These are phyloP conservation scores for Linum usitatissimum DNA, from an alignment of 345 rosid species.

Conservation along the genomic window DNA sequence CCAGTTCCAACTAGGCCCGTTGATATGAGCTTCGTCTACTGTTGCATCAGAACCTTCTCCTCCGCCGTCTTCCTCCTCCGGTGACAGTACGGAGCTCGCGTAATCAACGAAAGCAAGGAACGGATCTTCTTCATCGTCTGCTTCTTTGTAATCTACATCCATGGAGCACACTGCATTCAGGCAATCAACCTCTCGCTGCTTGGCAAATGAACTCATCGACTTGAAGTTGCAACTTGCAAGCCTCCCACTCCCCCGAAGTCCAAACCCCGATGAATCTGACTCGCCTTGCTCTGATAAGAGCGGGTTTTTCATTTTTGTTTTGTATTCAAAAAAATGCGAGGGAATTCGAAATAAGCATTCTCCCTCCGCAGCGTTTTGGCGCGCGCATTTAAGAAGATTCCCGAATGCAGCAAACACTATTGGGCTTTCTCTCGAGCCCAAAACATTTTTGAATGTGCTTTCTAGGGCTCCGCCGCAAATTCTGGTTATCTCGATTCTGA, in stretches of 20 bases:
- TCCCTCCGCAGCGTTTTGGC: background rate
- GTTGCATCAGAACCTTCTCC: constrained; percentile 10
- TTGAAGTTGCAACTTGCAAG: too few species aligned
- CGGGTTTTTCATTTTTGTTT: background rate
- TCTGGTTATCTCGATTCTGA: background rate
- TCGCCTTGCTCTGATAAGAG: background rate
- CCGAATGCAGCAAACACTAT: too few species aligned
- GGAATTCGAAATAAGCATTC: background rate
- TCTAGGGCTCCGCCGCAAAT: background rate
- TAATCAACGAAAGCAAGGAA: constrained; percentile 71
- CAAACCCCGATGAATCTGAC: background rate
- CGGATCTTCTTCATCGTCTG: constrained; percentile 32
- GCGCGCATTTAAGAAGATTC: background rate
- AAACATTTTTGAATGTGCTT: background rate
- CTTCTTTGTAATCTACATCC: constrained; percentile 24
- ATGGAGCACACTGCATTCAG: constrained; percentile 22
- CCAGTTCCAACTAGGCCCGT: constrained; percentile 81
- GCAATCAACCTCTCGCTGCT: background rate
- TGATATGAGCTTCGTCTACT: constrained; percentile 15
- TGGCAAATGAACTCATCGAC: background rate
- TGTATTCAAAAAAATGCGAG: background rate
- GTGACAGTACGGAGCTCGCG: constrained; percentile 45
- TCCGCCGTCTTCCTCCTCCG: constrained; percentile 26
- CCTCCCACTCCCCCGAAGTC: too few species aligned
- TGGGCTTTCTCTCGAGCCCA: background rate